A percentile compares a stretch with the other conserved stretches of the same genome.
Evolutionary conservation across 768 basidiomycete genomes (phyloP).

Genomic region (Amanita jacksonii): DNA sequence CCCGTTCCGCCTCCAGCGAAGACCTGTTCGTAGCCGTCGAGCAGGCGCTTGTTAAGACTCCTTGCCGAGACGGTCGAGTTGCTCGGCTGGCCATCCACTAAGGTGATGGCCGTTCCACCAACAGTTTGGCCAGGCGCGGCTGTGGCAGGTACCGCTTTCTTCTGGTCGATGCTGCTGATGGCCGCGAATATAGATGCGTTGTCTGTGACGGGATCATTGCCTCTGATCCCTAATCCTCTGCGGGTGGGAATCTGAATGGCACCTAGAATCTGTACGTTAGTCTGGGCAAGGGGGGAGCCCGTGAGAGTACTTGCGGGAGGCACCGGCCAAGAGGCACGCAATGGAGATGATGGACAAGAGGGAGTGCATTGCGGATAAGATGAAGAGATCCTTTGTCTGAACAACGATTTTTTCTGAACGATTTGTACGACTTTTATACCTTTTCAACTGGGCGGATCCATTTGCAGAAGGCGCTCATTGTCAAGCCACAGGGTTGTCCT

Average conservation of each 20-base stretch:
- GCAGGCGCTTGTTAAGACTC: constrained; percentile 1
- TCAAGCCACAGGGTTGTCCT: too few species aligned
- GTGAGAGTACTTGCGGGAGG: background rate
- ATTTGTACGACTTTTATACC: too few species aligned
- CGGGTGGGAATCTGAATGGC: background rate
- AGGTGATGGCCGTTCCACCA: background rate
- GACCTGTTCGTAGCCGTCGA: constrained; percentile 14
- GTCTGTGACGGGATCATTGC: constrained; percentile 8
- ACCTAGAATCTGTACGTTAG: background rate
- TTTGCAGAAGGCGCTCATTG: too few species aligned
- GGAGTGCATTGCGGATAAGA: background rate
- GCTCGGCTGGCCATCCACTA: constrained; percentile 1
- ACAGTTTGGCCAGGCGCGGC: constrained; percentile 9
- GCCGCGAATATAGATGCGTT: constrained; percentile 9
- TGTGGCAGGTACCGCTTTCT: constrained; percentile 2
- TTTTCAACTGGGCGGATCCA: too few species aligned
- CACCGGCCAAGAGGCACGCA: background rate
- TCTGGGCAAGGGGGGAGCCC: too few species aligned
- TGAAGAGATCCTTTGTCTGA: too few species aligned
- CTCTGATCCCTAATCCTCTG: background rate
- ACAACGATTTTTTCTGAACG: too few species aligned
- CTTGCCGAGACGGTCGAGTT: background rate
- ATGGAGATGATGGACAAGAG: background rate
- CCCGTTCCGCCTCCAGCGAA: constrained; percentile 30
- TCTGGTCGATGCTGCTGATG: constrained; percentile 11